Evolutionary conservation across 2,329 filamentous ascomycete species (phyloP).

Genomic region (Eurotiales sp.): DNA sequence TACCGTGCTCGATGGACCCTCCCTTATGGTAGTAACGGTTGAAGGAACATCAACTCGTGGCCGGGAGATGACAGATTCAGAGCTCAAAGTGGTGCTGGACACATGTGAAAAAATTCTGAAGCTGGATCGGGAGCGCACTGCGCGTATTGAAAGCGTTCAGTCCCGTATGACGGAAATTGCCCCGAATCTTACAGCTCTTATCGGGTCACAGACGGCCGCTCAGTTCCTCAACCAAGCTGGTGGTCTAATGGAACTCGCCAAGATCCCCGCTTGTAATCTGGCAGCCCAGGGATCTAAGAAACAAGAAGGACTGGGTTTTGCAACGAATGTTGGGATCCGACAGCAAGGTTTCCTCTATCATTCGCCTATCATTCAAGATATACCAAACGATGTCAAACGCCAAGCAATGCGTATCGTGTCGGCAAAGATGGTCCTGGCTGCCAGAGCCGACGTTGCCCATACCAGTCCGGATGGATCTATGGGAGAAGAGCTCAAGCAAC

Average conservation of each 20-base stretch:
- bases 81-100: conserved; percentile 68
- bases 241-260: conserved; percentile 80
- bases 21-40: conserved; percentile 91
- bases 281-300: conserved; percentile 88
- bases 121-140: conserved; percentile 80
- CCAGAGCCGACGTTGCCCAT: conserved; percentile 83
- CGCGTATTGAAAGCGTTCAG: conserved; percentile 88
- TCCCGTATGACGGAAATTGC: conserved; percentile 96
- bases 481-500: conserved; percentile 75
- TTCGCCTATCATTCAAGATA: conserved; percentile 79
- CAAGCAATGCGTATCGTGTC: conserved; percentile 94
- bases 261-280: conserved; percentile 90
- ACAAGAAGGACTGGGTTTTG: conserved; percentile 73
- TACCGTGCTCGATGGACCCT: conserved; percentile 79
- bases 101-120: conserved; percentile 87
- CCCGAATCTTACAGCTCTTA: conserved; percentile 84
- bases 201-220: conserved; percentile 88
- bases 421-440: conserved; percentile 89
- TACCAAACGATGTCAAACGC: conserved; percentile 81
- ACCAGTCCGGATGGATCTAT: conserved; percentile 75
- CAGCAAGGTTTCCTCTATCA: conserved; percentile 93
- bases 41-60: conserved; percentile 90
- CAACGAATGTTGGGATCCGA: conserved; percentile 85
- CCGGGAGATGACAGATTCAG: conserved; percentile 67
- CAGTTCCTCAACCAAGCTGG: conserved; percentile 95